Evolutionary conservation across 805 yeast genomes (phyloP), one percentile per base, ranked within the genome.

Genomic region (Yarrowia sp.): DNA sequence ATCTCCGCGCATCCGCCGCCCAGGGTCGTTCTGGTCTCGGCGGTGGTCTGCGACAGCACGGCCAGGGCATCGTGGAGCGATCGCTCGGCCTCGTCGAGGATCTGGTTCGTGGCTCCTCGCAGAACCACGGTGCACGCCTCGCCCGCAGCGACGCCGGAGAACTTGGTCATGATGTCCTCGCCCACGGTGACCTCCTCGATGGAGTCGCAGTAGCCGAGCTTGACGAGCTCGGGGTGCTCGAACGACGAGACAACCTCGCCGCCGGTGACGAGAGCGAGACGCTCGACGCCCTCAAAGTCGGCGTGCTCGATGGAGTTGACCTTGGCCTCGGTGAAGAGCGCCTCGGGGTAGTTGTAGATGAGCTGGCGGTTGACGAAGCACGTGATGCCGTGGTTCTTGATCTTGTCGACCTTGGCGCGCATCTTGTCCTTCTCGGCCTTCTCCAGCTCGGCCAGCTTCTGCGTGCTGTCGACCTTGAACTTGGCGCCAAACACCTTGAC

Each of bases 291-390:
- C 71, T 90, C 98, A 69, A 94, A 94, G 75, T 94, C 99, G 14
- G 99, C 98, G 72, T 94, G 99, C 75, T 94, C 99, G 66, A 94
- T 90, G 21, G 97, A 85, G 74, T 90, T 92, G 69, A 94, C 88
- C 61, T 85, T 84, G 42, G 90, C 76, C 68, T 93, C 99, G 6
- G 96, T 82, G 71, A 94, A 89, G 67, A 94, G 80, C 76, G 90
- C 97, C 77, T 94, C 99, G 24, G 99, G 99, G 82, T 93, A 94
- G 78, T 94, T 97, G 76, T 94, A 94, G 71, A 94, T 94, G 71
- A 94, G 82, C 77, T 94, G 99, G 72, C 99, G 85, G 78, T 94
- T 94, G 68, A 94, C 91, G 73, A 94, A 94, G 69, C 93, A 85
- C 74, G 90, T 89, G 71, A 90, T 85, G 62, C 89, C 88, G 73